These are phyloP conservation scores for Lachnellula suecica DNA, from an alignment of 2,329 filamentous ascomycete species.

Conservation along the genomic window DNA sequence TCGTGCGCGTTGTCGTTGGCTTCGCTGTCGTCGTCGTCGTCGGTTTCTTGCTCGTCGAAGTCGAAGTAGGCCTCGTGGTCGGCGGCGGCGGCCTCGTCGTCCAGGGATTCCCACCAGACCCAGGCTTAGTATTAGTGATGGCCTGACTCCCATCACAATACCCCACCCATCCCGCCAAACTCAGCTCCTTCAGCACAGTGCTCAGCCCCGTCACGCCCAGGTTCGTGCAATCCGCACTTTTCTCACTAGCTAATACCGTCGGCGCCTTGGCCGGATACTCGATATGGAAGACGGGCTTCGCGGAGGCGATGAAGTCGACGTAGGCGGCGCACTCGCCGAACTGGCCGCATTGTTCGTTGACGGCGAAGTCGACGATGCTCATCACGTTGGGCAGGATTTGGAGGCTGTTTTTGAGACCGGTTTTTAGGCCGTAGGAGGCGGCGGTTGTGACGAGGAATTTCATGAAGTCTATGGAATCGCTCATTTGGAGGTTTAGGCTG, in stretches of 20 bases:
- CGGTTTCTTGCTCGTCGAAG: neutral
- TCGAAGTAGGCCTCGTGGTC: neutral
- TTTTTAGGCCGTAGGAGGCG: conserved; percentile 51
- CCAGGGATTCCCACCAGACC: conserved; percentile 6
- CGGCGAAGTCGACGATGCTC: conserved; percentile 58
- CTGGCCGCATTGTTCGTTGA: conserved; percentile 69
- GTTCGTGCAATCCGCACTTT: conserved; percentile 1
- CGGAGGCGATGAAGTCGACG: conserved; percentile 53
- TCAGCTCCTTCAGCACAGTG: conserved; percentile 13
- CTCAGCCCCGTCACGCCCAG: conserved; percentile 6
- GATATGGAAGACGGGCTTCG: conserved; percentile 72
- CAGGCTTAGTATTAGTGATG: conserved; percentile 13
- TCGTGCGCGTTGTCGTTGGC: neutral
- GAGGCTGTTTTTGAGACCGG: conserved; percentile 69
- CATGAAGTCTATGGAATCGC: conserved; percentile 58
- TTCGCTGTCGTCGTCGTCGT: conserved; percentile 2
- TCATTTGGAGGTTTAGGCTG: conserved; percentile 54
- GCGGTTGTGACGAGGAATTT: conserved; percentile 58
- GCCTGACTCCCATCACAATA: conserved; percentile 17
- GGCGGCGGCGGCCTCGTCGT: conserved; percentile 1
- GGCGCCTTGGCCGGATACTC: conserved; percentile 56
- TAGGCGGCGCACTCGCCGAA: conserved; percentile 60
- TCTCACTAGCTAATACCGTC: neutral
- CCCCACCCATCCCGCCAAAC: conserved; percentile 12
- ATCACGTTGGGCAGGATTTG: conserved; percentile 52